These are phyloP conservation scores for Didymella segeticola DNA, from an alignment of 2,329 filamentous ascomycete genomes.

Conservation along the genomic window DNA sequence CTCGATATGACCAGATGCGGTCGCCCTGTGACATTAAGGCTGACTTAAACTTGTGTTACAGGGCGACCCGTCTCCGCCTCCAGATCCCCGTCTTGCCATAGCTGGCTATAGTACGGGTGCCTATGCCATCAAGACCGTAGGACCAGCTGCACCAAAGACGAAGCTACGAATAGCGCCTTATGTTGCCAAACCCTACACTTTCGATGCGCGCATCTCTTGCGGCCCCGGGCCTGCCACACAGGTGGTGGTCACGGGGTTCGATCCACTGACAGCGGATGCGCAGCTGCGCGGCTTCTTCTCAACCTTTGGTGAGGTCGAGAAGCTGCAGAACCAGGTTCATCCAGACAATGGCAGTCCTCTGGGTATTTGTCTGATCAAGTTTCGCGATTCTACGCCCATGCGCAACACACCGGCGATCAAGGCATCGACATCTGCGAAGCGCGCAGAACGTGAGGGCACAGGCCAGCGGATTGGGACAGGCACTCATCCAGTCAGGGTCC, in stretches of 20 bases:
- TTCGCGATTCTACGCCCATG: slow-evolving; percentile 70
- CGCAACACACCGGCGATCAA: slow-evolving; percentile 63
- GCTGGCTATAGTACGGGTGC: slow-evolving; percentile 63
- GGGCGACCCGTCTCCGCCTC: slow-evolving; percentile 79
- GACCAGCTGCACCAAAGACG: slow-evolving; percentile 68
- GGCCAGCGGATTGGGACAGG: slow-evolving; percentile 80
- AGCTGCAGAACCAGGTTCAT: slow-evolving; percentile 93
- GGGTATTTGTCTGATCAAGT: slow-evolving; percentile 90
- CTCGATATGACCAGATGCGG: slow-evolving; percentile 41
- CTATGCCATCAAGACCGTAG: slow-evolving; percentile 60
- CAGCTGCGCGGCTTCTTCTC: slow-evolving; percentile 79
- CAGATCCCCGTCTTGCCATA: slow-evolving; percentile 81
- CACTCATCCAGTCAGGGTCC: slow-evolving; percentile 70
- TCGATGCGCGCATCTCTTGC: slow-evolving; percentile 82
- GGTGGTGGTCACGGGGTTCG: slow-evolving; percentile 94
- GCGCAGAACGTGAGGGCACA: slow-evolving; percentile 78
- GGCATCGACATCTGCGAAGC: slow-evolving; percentile 81
- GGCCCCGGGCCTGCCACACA: slow-evolving; percentile 89
- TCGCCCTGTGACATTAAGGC: slow-evolving; percentile 51
- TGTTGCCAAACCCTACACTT: slow-evolving; percentile 79
- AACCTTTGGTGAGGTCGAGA: slow-evolving; percentile 84
- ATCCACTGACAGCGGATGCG: slow-evolving; percentile 81
- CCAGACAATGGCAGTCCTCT: slow-evolving; percentile 93
- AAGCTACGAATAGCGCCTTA: slow-evolving; percentile 77
- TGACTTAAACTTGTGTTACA: slow-evolving; percentile 57